Base-by-base conservation (phyloP, 2,329 filamentous ascomycete species). In the Aspergillus novoparasiticus region DNA sequence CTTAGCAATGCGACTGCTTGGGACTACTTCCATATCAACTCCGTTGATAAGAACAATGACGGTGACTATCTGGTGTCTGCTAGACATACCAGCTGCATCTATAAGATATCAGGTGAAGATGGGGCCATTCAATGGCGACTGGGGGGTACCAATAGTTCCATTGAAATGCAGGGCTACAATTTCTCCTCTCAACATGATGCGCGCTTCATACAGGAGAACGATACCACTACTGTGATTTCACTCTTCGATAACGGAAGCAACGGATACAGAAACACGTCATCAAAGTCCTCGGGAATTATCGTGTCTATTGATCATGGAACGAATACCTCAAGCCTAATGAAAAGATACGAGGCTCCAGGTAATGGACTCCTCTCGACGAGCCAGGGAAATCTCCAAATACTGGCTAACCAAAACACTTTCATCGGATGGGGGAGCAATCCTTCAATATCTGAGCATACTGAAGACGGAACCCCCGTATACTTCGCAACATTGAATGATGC, bases 21-120 rank as follows among this genome's bases (percentile, higher is more conserved):
- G 78, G 79, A 81, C 68, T 80, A 79, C 63, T 80, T 80, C 66
- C 78, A 80, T 63, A 78, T 80, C 67, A 80, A 80, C 69, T 79
- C 77, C 3, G 71, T 80, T 53, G 78, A 80, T 59, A 80, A 79
- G 66, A 79, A 80, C 59, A 57, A 55, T 1, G 73, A 76, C 12
- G 78, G 78, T 14, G 78, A 80, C 61, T 80, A 80, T 59, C 63
- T 80, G 46, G 76, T 80, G 28, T 80, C 78, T 9, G 78, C 78
- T 6, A 73, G 78, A 11, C 78, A 80, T 63, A 77, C 75, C 2
- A 77, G 73, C 46, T 71, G 75, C 32, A 73, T 80, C 34, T 80
- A 80, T 60, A 79, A 80, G 62, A 73, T 80, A 45, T 79, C 77
- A 4, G 77, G 77, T 28, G 70, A 69, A 48, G 73, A 79, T 48